Evolutionary conservation across 163 green algal species (phyloP).

Genomic region (Scenedesmus sp.): DNA sequence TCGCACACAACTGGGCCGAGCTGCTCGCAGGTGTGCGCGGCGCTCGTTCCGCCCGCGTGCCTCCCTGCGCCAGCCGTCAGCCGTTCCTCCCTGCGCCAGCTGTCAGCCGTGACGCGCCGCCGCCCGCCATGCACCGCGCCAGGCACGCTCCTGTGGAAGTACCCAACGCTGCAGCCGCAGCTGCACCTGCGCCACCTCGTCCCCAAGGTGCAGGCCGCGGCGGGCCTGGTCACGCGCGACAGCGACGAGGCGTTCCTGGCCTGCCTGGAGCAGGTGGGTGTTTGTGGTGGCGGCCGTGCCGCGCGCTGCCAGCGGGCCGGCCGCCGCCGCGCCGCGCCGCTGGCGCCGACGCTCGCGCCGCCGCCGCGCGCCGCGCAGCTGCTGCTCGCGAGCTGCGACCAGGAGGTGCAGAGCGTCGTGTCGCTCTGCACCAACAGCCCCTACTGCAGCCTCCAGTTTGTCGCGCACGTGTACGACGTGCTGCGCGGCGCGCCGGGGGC

Average conservation of each 20-base stretch:
- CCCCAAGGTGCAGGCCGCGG: neutral
- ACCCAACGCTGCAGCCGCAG: conserved; percentile 35
- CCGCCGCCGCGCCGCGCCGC: neutral
- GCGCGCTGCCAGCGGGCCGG: neutral
- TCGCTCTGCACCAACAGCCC: conserved; percentile 10
- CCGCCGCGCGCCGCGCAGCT: conserved; percentile 19
- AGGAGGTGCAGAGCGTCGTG: conserved; percentile 33
- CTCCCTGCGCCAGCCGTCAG: no score
- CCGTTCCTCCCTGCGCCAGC: no score
- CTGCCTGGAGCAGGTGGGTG: conserved; percentile 30
- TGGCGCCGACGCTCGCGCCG: no score
- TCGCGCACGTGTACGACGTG: conserved; percentile 45
- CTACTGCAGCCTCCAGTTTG: conserved; percentile 41
- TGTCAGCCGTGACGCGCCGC: no score
- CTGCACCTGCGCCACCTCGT: conserved; percentile 39
- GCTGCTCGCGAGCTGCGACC: conserved; percentile 18
- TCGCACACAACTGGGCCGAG: conserved; percentile 56
- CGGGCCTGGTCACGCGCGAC: neutral
- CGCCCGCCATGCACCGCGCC: no score
- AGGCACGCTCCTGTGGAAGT: conserved; percentile 43
- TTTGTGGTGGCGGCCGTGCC: neutral
- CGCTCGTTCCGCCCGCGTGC: no score
- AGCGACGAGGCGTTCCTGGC: conserved; percentile 21
- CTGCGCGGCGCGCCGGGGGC: conserved; percentile 15
- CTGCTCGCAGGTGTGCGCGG: conserved; percentile 47